Evolutionary conservation across 179 eudicot genomes (phyloP).

Genomic region (Silene vulgaris): DNA sequence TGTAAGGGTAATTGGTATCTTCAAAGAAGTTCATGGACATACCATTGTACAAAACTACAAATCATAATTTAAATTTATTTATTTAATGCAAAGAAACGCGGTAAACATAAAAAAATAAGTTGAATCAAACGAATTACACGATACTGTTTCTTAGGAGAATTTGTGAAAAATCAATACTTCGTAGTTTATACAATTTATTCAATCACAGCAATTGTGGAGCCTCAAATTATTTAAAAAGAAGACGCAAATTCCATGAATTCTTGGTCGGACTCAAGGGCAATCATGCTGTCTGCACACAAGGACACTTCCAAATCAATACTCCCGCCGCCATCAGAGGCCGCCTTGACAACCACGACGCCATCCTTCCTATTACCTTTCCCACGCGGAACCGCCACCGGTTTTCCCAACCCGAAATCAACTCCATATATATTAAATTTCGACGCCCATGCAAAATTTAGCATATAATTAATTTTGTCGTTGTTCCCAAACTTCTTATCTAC

Average conservation of each 20-base stretch:
- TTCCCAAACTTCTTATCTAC: neutral
- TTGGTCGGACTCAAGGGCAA: neutral
- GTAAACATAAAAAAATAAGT: too few species aligned
- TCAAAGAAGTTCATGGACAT: too few species aligned
- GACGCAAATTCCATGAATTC: neutral
- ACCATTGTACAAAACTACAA: too few species aligned
- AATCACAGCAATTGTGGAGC: too few species aligned
- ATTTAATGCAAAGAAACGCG: too few species aligned
- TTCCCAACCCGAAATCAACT: slow-evolving; percentile 7
- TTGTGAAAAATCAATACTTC: too few species aligned
- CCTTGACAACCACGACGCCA: neutral
- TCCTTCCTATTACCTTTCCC: neutral
- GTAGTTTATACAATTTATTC: too few species aligned
- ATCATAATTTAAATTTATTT: too few species aligned
- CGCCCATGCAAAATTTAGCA: neutral
- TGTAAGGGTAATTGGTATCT: too few species aligned
- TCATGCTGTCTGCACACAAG: neutral
- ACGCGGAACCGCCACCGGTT: neutral
- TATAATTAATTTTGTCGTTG: neutral
- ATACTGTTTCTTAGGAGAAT: too few species aligned
- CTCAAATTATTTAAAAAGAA: neutral
- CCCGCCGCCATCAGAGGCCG: neutral
- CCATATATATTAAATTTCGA: neutral
- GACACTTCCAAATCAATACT: neutral
- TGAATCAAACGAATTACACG: too few species aligned